These are phyloP conservation scores for Crithidia expoeki DNA, from an alignment of 208 protist species.

Conservation along the genomic window DNA sequence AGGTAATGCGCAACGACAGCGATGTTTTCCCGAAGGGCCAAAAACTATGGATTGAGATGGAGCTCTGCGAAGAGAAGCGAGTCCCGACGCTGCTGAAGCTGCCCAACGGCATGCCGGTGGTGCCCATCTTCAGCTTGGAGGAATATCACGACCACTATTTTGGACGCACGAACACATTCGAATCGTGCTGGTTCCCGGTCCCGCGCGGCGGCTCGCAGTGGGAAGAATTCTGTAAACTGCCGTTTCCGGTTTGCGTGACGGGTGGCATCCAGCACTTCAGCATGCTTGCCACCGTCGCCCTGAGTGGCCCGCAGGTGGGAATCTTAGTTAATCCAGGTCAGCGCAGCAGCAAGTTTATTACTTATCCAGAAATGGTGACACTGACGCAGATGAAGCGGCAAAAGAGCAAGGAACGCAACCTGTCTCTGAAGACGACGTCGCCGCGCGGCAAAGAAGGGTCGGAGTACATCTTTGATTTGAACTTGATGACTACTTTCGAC, in stretches of 20 bases:
- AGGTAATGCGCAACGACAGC: conserved; percentile 49
- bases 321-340: conserved; percentile 85
- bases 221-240: conserved; percentile 80
- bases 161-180: conserved; percentile 64
- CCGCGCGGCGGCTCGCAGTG: conserved; percentile 77
- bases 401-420: conserved; percentile 48
- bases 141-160: conserved; percentile 89
- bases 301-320: conserved; percentile 32
- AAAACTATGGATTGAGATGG: conserved; percentile 88
- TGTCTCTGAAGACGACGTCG: conserved; percentile 10
- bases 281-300: conserved; percentile 75
- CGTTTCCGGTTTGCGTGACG: conserved; percentile 81
- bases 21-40: conserved; percentile 82
- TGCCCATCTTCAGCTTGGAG: conserved; percentile 90
- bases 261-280: conserved; percentile 73
- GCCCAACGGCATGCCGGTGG: conserved; percentile 82
- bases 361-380: conserved; percentile 88
- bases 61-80: conserved; percentile 83
- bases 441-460: not conserved
- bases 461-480: conserved; percentile 56
- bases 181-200: conserved; percentile 87
- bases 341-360: conserved; percentile 88
- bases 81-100: conserved; percentile 70
- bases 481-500: conserved; percentile 67
- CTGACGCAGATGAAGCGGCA: conserved; percentile 53